Base-by-base conservation (phyloP, 768 basidiomycete genomes). In the Terana coerulea region DNA sequence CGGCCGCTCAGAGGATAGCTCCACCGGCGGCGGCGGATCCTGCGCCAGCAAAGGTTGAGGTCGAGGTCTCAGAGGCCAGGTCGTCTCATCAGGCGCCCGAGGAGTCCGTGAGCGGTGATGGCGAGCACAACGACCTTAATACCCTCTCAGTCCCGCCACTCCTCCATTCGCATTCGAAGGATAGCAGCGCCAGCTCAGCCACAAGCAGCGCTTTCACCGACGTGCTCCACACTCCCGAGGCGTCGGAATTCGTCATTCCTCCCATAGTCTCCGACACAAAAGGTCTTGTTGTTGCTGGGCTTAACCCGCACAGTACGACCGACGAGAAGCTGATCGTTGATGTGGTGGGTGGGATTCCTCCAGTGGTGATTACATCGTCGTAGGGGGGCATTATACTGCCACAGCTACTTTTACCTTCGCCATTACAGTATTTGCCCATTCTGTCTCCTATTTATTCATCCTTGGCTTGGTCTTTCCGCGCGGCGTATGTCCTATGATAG, bases 211-310 rank as follows among this genome's bases (percentile, higher is more conserved):
- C 34, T 19, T 46, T 46, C 24, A 45, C 40, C 14, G 49, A 43
- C 28, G 26, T 42, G 5, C 41, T 31, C 10, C 50, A 15, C 12
- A 51, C 50, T 12, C 50, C 50, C 11, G 10, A 51, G 41, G 22
- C 39, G 3, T 39, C 34, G 36, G 22, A 51, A 17, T 30, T 51
- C 29, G 17, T 43, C 28, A 37, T 15, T 14, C 35, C 35, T 14
- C 35, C 35, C 6, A 5, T 37, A 6, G 6, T 15, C 6, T 6
- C 15, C 35, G 15, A 37, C 5, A 15, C 6, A 5, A 37, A 37
- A 19, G 44, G 44, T 28, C 15, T 30, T n/a, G n/a, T n/a, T n/a
- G n/a, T n/a, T n/a, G n/a, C n/a, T n/a, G n/a, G n/a, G n/a, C n/a
- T n/a, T n/a, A n/a, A n/a, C n/a, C n/a, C n/a, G n/a, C n/a, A n/a